A percentile compares a stretch with the other conserved stretches of the same genome.
Evolutionary conservation across 2,329 filamentous ascomycete species (phyloP).

Genomic region (Xenosphaeropsis pyriputrescens): DNA sequence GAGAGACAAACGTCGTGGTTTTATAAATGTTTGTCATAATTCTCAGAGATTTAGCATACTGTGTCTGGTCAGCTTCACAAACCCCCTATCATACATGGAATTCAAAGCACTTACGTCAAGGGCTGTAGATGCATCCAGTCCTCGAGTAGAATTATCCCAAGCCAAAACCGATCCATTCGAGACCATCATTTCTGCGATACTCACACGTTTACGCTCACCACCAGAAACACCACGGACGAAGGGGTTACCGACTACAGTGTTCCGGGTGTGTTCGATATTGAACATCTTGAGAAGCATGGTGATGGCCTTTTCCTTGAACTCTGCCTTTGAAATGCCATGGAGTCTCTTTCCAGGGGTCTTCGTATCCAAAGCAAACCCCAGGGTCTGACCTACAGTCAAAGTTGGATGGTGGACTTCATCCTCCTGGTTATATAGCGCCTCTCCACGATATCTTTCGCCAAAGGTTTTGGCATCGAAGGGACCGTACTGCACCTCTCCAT

Average conservation of each 20-base stretch:
- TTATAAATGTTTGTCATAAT: constrained; percentile 75
- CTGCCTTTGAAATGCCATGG: constrained; percentile 52
- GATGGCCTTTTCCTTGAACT: constrained; percentile 67
- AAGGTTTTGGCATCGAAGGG: constrained; percentile 60
- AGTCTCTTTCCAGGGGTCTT: constrained; percentile 75
- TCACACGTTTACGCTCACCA: constrained; percentile 67
- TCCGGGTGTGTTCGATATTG: constrained; percentile 77
- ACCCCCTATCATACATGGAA: no score
- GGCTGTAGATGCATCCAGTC: constrained; percentile 53
- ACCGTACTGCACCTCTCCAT: constrained; percentile 65
- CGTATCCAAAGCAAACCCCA: constrained; percentile 71
- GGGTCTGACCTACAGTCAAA: constrained; percentile 74
- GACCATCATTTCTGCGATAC: constrained; percentile 72
- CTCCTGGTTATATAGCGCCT: constrained; percentile 76
- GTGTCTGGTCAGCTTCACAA: no score
- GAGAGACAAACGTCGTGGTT: constrained; percentile 70
- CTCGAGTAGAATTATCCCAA: constrained; percentile 64
- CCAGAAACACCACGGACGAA: constrained; percentile 71
- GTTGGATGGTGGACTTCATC: constrained; percentile 77
- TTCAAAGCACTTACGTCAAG: constrained; percentile 26
- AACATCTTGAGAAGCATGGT: constrained; percentile 76
- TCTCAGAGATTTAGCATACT: constrained; percentile 52
- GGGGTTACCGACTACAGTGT: constrained; percentile 73
- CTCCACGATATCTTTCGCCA: constrained; percentile 56
- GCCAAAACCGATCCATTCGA: constrained; percentile 57